Base-by-base conservation (phyloP, 305 asterid genomes). In the Solanum hybrid region DNA sequence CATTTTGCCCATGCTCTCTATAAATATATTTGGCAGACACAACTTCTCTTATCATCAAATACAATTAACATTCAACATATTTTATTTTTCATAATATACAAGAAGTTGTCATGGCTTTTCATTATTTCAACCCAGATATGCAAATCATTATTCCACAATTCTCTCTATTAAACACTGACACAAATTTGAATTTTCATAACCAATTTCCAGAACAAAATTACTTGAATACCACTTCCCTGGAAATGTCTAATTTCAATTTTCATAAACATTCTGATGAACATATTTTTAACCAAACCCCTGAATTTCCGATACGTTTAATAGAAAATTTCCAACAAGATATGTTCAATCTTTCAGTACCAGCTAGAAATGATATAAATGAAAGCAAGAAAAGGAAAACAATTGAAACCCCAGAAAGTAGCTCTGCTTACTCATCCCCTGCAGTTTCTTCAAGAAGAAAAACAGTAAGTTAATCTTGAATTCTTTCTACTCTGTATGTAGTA, bases 371-470 rank as follows among this genome's bases (percentile, higher is more conserved):
- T 81, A 14, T 31, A 24, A 88, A 77, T 10, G 86, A 71, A 1
- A 92, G 86, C 5, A 93, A 90, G 95, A 96, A 95, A 89, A 92
- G 98, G 91, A 94, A 93, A 92, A 90, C 92, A 57, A 69, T 57
- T 7, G 69, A 57, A 57, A 57, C 69, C 24, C 24, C 69, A 57
- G 69, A 57, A 57, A 57, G 69, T 64, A 37, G 94, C 85, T 92
- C 95, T 24, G 93, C 92, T 2, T 87, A 93, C 88, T 96, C 98
- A 24, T 94, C 96, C 64, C 94, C 42, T 57, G 69, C 69, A 18
- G 24, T 57, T 57, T 57, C 69, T 57, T 57, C 69, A 20, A 90
- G 34, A 42, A 92, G 88, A 91, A 93, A 92, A 92, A 91, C 91
- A 28, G 98, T 95, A 90, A 92, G 93, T 33, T 64, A 20, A 29